These are phyloP conservation scores for Raphanus raphanistrum DNA, from an alignment of 345 rosid genomes.

Conservation along the genomic window DNA sequence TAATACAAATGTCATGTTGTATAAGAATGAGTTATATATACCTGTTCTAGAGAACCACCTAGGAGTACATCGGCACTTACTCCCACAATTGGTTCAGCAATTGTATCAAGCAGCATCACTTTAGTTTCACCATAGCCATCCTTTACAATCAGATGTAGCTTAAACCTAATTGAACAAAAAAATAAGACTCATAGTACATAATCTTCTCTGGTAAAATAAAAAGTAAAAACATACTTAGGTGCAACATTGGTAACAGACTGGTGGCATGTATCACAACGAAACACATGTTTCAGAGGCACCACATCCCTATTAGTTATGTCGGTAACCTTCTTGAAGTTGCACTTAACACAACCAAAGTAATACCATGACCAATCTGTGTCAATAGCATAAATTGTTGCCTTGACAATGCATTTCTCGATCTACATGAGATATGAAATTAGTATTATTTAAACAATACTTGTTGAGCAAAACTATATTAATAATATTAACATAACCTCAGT, in stretches of 20 bases:
- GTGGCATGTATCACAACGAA: background rate
- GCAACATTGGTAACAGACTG: background rate
- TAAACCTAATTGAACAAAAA: background rate
- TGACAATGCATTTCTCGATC: background rate
- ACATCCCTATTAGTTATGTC: background rate
- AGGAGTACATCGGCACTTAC: background rate
- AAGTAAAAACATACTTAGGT: background rate
- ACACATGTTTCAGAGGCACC: background rate
- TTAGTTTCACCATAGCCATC: background rate
- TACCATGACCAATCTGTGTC: background rate
- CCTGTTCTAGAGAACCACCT: background rate
- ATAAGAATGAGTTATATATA: too few relatives aligned
- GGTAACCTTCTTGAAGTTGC: background rate
- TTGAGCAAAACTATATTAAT: too few relatives aligned
- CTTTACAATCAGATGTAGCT: background rate
- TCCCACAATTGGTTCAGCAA: background rate
- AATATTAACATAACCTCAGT: too few relatives aligned
- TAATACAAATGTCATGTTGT: too few relatives aligned
- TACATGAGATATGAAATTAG: background rate
- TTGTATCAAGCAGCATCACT: background rate
- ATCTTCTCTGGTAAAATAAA: too few relatives aligned
- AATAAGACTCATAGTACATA: background rate
- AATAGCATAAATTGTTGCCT: background rate
- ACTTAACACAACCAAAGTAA: background rate
- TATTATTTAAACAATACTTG: too few relatives aligned